Conservation (phyloP, 768 basidiomycete genomes). For the Boletus insuetus region DNA sequence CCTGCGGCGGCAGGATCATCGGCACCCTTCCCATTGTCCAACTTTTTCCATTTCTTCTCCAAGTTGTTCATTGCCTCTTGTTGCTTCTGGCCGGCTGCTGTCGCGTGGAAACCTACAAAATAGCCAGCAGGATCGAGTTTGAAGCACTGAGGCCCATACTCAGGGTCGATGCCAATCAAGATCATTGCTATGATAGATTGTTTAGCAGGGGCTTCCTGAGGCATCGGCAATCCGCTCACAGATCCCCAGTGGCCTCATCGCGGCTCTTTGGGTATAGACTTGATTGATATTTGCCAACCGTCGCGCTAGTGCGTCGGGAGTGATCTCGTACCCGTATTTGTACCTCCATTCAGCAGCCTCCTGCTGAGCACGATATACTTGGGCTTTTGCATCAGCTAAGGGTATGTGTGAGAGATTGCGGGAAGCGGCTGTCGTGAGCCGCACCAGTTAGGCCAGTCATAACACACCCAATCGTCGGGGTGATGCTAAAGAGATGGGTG, state of each 20-base stretch:
- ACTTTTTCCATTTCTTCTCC: slow-evolving; percentile 98
- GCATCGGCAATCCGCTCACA: slow-evolving; percentile 48
- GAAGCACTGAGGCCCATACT: slow-evolving; percentile 94
- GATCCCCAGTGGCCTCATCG: slow-evolving; percentile 95
- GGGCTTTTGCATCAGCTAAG: slow-evolving; percentile 87
- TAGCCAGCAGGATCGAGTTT: slow-evolving; percentile 99
- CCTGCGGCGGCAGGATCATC: slow-evolving; percentile 79
- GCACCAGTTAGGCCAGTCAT: slow-evolving; percentile 96
- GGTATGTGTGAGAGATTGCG: slow-evolving; percentile 1
- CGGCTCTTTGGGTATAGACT: slow-evolving; percentile 96
- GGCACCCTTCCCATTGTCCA: slow-evolving; percentile 73
- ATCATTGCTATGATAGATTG: slow-evolving; percentile 72
- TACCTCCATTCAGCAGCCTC: slow-evolving; percentile 94
- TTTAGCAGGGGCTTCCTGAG: neutral
- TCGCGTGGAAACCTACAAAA: slow-evolving; percentile 97
- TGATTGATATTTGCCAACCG: slow-evolving; percentile 97
- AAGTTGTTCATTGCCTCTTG: slow-evolving; percentile 98
- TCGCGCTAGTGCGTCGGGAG: slow-evolving; percentile 92
- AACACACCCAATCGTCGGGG: slow-evolving; percentile 94
- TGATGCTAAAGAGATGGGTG: slow-evolving; percentile 94
- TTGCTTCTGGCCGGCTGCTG: slow-evolving; percentile 94
- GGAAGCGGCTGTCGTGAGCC: slow-evolving; percentile 14
- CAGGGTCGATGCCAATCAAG: slow-evolving; percentile 87
- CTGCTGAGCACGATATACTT: slow-evolving; percentile 78
- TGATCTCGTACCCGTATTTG: slow-evolving; percentile 98